Evolutionary conservation across 176 grass and related monocot genomes (phyloP).

Genomic region (Zoysia japonica): DNA sequence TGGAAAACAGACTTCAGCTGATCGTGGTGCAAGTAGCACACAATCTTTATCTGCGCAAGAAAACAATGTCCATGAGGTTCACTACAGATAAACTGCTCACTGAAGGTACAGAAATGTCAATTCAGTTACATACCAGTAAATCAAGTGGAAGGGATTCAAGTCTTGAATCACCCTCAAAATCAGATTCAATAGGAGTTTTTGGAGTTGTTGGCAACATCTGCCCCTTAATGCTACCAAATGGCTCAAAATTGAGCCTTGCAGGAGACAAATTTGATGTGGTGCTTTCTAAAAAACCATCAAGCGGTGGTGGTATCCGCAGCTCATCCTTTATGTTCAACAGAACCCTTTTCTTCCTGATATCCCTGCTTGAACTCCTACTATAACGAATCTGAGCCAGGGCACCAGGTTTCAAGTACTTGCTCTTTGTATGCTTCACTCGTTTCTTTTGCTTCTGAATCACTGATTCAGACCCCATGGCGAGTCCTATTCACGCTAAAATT

Average conservation of each 20-base stretch:
- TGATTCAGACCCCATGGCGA: conserved; percentile 48
- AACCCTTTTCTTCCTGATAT: conserved; percentile 77
- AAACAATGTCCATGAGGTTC: conserved; percentile 28
- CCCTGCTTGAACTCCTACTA: conserved; percentile 68
- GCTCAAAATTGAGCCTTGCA: conserved; percentile 44
- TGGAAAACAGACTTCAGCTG: conserved; percentile 75
- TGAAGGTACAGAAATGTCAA: conserved; percentile 3
- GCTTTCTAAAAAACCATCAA: conserved; percentile 11
- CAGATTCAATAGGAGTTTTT: conserved; percentile 50
- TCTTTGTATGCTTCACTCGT: conserved; percentile 59
- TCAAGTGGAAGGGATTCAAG: conserved; percentile 91
- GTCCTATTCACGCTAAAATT: conserved; percentile 17
- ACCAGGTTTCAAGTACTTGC: conserved; percentile 76
- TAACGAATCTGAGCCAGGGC: conserved; percentile 70
- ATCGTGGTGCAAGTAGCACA: conserved; percentile 85
- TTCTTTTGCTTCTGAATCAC: conserved; percentile 68
- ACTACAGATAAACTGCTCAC: conserved; percentile 28
- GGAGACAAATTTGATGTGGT: conserved; percentile 49
- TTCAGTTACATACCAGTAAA: conserved; percentile 63
- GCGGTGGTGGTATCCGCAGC: conserved; percentile 26
- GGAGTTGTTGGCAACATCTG: conserved; percentile 58
- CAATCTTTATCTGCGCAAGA: conserved; percentile 70
- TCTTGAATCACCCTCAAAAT: conserved; percentile 57
- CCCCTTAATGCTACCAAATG: conserved; percentile 39
- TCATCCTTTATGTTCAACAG: conserved; percentile 68